Evolutionary conservation across 108 stramenopile genomes (phyloP), one percentile per base, ranked within the genome.

Genomic region (Skeletonema tropicum): DNA sequence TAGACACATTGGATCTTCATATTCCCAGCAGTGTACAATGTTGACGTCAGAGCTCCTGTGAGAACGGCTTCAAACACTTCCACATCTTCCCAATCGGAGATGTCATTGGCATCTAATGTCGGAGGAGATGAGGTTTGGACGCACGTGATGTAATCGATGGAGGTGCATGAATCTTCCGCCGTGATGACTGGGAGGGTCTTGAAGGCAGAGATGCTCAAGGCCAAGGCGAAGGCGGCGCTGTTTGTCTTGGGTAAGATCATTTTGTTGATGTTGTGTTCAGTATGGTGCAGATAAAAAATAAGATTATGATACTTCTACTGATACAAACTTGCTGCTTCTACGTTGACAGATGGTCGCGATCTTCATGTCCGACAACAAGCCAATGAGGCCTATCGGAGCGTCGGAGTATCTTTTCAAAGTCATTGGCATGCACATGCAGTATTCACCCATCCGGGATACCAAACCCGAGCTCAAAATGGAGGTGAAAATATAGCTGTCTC

Each of bases 1-100:
- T 83, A 83, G 14, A 65, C 63, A 36, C 82, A 83, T 36, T 74
- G 71, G 4, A 66, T 41, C 26, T 31, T 66, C n/a, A 48, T 23
- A 39, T 70, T 42, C 9, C 82, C 82, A 42, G 63, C 9, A 5
- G 64, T 57, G 31, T 78, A 79, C 49, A 52, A 5, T 23, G n/a
- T 5, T 4, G 67, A 10, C 11, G 46, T 30, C 0, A 62, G 11
- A 14, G 71, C 71, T 10, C 71, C 55, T 3, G 64, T 67, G 2
- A 78, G 71, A 19, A 57, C 55, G 12, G 71, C 30, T 6, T 64
- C 63, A 19, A 66, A 42, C 10, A 33, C 10, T n/a, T 78, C 58
- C 6, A 71, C 42, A 13, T 32, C 45, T 11, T 46, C 31, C 77
- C 77, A 78, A 57, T 77, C 76, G 25, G 42, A 45, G 23, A 45